Base-by-base conservation (phyloP, 441 rosid species). In the Gossypium davidsonii region DNA sequence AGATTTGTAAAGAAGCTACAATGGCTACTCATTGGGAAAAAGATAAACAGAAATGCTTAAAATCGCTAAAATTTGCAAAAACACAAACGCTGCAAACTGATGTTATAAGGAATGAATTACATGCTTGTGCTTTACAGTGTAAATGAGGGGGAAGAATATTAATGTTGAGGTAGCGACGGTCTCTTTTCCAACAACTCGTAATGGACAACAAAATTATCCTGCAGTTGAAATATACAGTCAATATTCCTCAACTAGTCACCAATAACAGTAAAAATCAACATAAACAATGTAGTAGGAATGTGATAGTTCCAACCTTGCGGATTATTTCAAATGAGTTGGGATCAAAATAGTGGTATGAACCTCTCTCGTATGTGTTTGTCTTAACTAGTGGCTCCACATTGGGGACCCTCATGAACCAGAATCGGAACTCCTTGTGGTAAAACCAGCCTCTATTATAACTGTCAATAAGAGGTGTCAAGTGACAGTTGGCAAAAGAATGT, bases 171-270 rank as follows among this genome's bases (percentile, higher is more conserved):
- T 64, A 89, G 79, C 48, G 76, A 73, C 31, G 95, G 97, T 89
- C 90, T 89, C 87, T 90, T 87, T 84, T 91, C 98, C 85, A 93
- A 75, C 85, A 77, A 78, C 79, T 95, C 97, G n/a, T 90, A 93
- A 74, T 83, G 83, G 53, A 95, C 83, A 64, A 95, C 89, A 73
- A 88, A 79, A 79, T 91, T 91, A 76, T 95, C 98, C 98, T 93
- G 97, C 89, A 85, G 63, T 60, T 58, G 79, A 53, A 69, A 78
- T 52, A 39, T 20, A 26, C 2, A 37, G 51, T 65, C 44, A 46
- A 44, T 11, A 3, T 23, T 3, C 2, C 7, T 48, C 70, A 58
- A 49, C 42, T 2, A 67, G 58, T 12, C 52, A 5, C 14, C 7
- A 64, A 65, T 1, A 14, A 48, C 26, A 28, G 21, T 18, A 20